Evolutionary conservation across 2,329 filamentous ascomycete genomes (phyloP).

Genomic region (Cytospora paraplurivora): DNA sequence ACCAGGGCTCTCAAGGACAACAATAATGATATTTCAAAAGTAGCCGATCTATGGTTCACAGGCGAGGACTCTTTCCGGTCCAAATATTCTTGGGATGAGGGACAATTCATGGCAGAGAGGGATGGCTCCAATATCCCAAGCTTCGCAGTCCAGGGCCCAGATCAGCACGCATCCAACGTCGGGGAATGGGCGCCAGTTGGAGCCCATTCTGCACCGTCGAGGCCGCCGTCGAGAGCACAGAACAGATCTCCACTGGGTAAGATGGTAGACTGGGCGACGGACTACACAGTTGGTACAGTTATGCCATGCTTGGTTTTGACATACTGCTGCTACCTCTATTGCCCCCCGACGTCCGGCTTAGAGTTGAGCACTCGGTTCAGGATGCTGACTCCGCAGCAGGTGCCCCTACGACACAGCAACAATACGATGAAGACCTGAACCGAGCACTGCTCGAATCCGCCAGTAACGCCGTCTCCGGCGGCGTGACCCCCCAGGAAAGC

Average conservation of each 20-base stretch:
- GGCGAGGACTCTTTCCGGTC: slow-evolving; percentile 41
- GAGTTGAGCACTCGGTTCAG: slow-evolving; percentile 20
- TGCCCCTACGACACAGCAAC: slow-evolving; percentile 38
- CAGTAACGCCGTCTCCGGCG: slow-evolving; percentile 50
- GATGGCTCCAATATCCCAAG: slow-evolving; percentile 23
- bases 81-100: slow-evolving; percentile 26
- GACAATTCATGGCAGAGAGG: slow-evolving; percentile 23
- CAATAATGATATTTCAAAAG: slow-evolving; percentile 49
- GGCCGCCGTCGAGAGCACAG: slow-evolving; percentile 63
- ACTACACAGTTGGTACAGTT: slow-evolving; percentile 46
- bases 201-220: slow-evolving; percentile 54
- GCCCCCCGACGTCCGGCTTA: slow-evolving; percentile 23
- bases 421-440: slow-evolving; percentile 59
- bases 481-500: slow-evolving; percentile 49
- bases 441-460: slow-evolving; percentile 57
- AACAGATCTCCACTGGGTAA: slow-evolving; percentile 59
- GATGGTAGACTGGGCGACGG: slow-evolving; percentile 51
- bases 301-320: slow-evolving; percentile 25
- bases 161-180: slow-evolving; percentile 18
- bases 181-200: slow-evolving; percentile 33
- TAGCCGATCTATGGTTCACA: slow-evolving; percentile 57
- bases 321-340: slow-evolving; percentile 2
- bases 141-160: slow-evolving; percentile 26
- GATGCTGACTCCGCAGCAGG: slow-evolving; percentile 24
- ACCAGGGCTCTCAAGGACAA: slow-evolving; percentile 49